These are phyloP conservation scores for Tricholoma flavovirens DNA, from an alignment of 768 basidiomycete species.

Conservation along the genomic window DNA sequence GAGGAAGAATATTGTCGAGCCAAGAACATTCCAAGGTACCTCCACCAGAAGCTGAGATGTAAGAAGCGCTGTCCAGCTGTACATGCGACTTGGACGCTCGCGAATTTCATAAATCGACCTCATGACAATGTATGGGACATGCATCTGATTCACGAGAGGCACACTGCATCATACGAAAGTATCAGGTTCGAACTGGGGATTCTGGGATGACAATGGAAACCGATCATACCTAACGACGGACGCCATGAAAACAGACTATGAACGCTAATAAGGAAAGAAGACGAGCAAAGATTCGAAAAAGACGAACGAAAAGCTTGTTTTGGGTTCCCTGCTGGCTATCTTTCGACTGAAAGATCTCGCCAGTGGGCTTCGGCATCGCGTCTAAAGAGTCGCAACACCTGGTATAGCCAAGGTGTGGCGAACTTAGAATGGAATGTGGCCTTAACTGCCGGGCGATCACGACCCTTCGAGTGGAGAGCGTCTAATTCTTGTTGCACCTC, in stretches of 20 bases:
- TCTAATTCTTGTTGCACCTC: constrained; percentile 35
- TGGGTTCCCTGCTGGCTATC: too few species aligned
- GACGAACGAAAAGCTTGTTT: too few species aligned
- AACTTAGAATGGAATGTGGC: constrained; percentile 37
- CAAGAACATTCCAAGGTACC: constrained; percentile 56
- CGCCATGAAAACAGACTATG: constrained; percentile 50
- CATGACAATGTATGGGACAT: too few species aligned
- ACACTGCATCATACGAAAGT: constrained; percentile 23
- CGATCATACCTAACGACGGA: constrained; percentile 33
- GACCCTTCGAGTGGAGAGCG: constrained; percentile 47
- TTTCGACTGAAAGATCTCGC: constrained; percentile 54
- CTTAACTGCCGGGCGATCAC: constrained; percentile 31
- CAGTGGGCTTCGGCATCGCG: constrained; percentile 45
- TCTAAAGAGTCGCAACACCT: constrained; percentile 34
- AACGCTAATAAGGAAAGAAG: constrained; percentile 3
- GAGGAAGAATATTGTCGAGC: constrained; percentile 50
- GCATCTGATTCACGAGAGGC: constrained; percentile 59
- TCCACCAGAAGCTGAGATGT: constrained; percentile 52
- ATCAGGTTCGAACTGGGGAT: background rate
- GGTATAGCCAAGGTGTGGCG: constrained; percentile 49
- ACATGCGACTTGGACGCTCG: constrained; percentile 60
- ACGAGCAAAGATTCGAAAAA: constrained; percentile 14
- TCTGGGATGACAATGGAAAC: background rate
- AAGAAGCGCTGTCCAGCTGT: constrained; percentile 45
- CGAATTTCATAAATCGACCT: constrained; percentile 60